Evolutionary conservation across 2,329 filamentous ascomycete genomes (phyloP), one percentile per base, ranked within the genome.

Genomic region (Claviceps humidiphila): DNA sequence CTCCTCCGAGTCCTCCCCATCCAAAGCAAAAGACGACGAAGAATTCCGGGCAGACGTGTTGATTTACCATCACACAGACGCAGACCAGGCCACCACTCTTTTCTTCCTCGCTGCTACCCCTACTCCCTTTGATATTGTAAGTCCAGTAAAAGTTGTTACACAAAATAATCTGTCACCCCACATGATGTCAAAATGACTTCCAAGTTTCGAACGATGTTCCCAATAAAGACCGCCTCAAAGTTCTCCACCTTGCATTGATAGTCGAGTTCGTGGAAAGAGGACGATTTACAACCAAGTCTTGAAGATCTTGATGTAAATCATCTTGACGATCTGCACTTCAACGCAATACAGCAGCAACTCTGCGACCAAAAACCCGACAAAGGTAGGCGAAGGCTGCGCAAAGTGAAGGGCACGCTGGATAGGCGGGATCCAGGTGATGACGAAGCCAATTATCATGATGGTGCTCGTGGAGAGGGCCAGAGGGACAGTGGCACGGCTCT

Each of bases 251-350:
- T 7, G 4, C 38, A 24, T 30, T 30, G 7, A 30, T 2, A 30
- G 26, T 30, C 8, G 26, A 30, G 26, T 30, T 2, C 7, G 7
- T 26, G 26, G 2, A 30, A 9, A 30, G 26, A 30, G 7, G 26
- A 30, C 1, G 8, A 30, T 24, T 51, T 50, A 63, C 43, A 63
- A 53, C 61, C 61, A 63, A 9, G 53, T 51, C 49, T 61, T 59
- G 53, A 62, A 63, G 24, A 61, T 41, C 41, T 54, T 54, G 16
- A 60, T 51, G 52, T 63, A 63, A 20, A 59, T 51, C 56, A 61
- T 59, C 55, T 63, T 63, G 50, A 63, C 61, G 2, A 59, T 22
- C 51, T 63, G 61, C 6, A 63, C 61, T 51, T 62, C 59, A 7
- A 60, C 4, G 26, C 56, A 58, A 55, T 63, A 63, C 22, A 59